Evolutionary conservation across 306 rosid species (phyloP).

Genomic region (Cucurbita argyrosperma): DNA sequence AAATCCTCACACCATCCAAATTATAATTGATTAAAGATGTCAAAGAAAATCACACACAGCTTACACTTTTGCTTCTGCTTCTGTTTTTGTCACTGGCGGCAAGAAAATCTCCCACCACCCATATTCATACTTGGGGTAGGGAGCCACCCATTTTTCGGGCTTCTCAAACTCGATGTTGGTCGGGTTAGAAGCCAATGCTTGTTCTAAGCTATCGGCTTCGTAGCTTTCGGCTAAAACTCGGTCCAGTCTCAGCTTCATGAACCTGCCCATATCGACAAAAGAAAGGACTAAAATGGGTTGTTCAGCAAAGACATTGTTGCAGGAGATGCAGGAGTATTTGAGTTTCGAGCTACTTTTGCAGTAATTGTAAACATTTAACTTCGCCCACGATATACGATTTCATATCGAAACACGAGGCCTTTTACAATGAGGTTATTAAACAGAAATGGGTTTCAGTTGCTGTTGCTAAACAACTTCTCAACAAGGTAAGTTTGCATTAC

Average conservation of each 20-base stretch:
- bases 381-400: background rate
- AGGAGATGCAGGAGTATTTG: background rate
- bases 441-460: background rate
- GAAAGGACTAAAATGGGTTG: background rate
- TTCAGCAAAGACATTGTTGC: background rate
- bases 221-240: constrained; percentile 69
- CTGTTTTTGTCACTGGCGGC: constrained; percentile 45
- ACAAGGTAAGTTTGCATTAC: background rate
- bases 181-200: constrained; percentile 77
- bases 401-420: background rate
- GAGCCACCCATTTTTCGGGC: constrained; percentile 94
- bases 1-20: constrained; percentile 10
- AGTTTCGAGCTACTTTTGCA: background rate
- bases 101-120: constrained; percentile 89
- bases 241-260: constrained; percentile 95
- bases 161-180: constrained; percentile 57
- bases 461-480: background rate
- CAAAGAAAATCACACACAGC: background rate
- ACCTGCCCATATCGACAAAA: constrained; percentile 38
- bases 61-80: constrained; percentile 43
- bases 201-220: constrained; percentile 58
- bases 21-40: constrained; percentile 3
- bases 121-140: constrained; percentile 70
- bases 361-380: background rate
- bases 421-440: background rate